Base-by-base conservation (phyloP, 2,329 filamentous ascomycete genomes). In the Trichoderma cornu-damae region DNA sequence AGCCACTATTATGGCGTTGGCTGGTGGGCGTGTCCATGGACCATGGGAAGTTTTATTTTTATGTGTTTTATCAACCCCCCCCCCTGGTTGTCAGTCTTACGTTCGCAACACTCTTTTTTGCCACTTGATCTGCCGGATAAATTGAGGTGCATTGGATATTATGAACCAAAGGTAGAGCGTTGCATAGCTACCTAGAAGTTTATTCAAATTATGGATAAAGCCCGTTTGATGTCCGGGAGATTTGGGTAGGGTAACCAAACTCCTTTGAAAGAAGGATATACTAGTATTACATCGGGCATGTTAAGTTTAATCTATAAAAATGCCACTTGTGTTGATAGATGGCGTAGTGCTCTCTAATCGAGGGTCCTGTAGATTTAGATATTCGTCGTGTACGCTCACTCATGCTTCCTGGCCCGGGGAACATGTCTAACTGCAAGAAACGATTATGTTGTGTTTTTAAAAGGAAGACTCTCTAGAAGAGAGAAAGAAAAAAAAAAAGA, bases 91-190 rank as follows among this genome's bases (percentile, higher is more conserved):
- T 5, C 20, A 2, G 30, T 2, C 18, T 35, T 24, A 6, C 7
- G 35, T 16, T 53, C 6, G 50, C 18, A 32, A 20, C 7, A 24
- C 26, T 26, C n/a, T 22, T 49, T 26, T 53, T 53, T 53, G 50
- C 50, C 50, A 44, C 50, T 53, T 32, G 50, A 53, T 53, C 50
- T 43, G 24, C 50, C 38, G 48, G 48, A 16, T 51, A 51, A 51
- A 51, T 40, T 30, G 24, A 6, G 30, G 9, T 28, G 24, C 20
- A 30, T 40, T 51, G 35, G 48, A 22, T 40, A 40, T 51, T 38
- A 35, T 51, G 48, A 51, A 40, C 40, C 22, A 26, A 20, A 18
- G 24, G 16, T 30, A 40, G 48, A 35, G 22, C 4, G 22, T 40
- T 51, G 48, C 48, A 51, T 51, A 38, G 35, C 35, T 51, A 38